These are phyloP conservation scores for Apiotrichum gracile DNA, from an alignment of 1,284 basidiomycete genomes.

Conservation along the genomic window DNA sequence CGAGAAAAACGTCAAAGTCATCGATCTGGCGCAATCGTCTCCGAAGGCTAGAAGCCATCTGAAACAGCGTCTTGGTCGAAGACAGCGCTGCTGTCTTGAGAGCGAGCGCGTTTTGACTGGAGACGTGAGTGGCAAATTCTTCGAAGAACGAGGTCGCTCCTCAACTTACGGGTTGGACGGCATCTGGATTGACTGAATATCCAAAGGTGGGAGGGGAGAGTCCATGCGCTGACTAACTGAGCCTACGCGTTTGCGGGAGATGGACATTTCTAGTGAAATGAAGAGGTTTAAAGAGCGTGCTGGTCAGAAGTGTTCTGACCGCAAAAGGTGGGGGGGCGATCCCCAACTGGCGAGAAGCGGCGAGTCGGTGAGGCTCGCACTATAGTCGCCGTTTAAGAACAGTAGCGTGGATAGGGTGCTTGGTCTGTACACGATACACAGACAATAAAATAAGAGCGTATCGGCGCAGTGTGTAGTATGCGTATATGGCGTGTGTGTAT, in stretches of 20 bases:
- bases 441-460: too few relatives aligned
- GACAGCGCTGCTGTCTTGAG: conserved; percentile 46
- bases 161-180: conserved; percentile 41
- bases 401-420: too few relatives aligned
- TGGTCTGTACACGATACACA: too few relatives aligned
- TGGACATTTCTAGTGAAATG: conserved; percentile 23
- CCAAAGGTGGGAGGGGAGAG: conserved; percentile 32
- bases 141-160: not conserved
- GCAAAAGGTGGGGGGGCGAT: not conserved
- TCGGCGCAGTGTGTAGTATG: too few relatives aligned
- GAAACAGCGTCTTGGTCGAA: conserved; percentile 42
- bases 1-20: conserved; percentile 43
- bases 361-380: not conserved
- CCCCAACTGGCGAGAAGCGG: not conserved
- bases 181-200: conserved; percentile 45
- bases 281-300: not conserved
- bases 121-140: conserved; percentile 1
- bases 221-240: conserved; percentile 42
- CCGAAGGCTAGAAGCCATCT: conserved; percentile 40
- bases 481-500: too few relatives aligned
- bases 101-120: conserved; percentile 44
- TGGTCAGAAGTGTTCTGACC: not conserved
- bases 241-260: conserved; percentile 40
- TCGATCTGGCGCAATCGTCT: conserved; percentile 40
- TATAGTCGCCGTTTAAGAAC: too few relatives aligned